phyloP scores from a whole-genome alignment of 2,329 filamentous ascomycete genomes.

The Aspergillus sp. region DNA sequence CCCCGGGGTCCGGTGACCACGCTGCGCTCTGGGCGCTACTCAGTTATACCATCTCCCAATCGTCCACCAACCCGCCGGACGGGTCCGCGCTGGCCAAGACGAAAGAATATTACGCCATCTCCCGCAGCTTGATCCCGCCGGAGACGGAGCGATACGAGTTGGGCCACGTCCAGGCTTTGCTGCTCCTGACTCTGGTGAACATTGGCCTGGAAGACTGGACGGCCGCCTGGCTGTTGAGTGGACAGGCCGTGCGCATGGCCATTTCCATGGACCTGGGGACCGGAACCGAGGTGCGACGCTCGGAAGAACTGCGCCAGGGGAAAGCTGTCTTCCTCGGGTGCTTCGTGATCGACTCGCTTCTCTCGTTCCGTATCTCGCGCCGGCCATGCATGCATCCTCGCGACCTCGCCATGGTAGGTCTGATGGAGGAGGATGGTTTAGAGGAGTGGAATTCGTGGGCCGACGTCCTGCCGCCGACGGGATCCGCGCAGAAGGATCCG shows the following conservation, averaged over 20 bases:
- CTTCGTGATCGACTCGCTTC: constrained; percentile 52
- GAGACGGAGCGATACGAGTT: constrained; percentile 40
- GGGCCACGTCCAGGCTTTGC: constrained; percentile 44
- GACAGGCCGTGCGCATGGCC: constrained; percentile 50
- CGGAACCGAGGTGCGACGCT: constrained; percentile 23
- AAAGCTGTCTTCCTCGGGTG: constrained; percentile 51
- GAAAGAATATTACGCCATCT: constrained; percentile 34
- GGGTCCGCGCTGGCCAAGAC: constrained; percentile 21
- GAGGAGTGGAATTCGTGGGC: constrained; percentile 75
- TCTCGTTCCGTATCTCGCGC: constrained; percentile 48
- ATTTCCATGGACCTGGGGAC: constrained; percentile 36
- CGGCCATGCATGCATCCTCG: constrained; percentile 46
- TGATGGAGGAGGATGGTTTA: constrained; percentile 62
- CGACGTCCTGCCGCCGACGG: constrained; percentile 41
- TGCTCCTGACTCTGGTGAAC: constrained; percentile 50
- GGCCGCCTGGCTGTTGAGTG: constrained; percentile 54
- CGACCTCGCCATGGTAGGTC: constrained; percentile 48
- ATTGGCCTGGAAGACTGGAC: constrained; percentile 46
- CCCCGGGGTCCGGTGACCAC: constrained; percentile 39
- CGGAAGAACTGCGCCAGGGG: constrained; percentile 32
- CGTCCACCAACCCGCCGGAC: constrained; percentile 14
- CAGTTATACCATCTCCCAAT: constrained; percentile 40
- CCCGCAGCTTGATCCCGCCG: constrained; percentile 36
- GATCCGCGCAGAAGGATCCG: constrained; percentile 25
- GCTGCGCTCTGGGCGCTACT: constrained; percentile 45